Base-by-base conservation (phyloP, 495 filamentous ascomycete genomes). In the Amniculicola lignicola region DNA sequence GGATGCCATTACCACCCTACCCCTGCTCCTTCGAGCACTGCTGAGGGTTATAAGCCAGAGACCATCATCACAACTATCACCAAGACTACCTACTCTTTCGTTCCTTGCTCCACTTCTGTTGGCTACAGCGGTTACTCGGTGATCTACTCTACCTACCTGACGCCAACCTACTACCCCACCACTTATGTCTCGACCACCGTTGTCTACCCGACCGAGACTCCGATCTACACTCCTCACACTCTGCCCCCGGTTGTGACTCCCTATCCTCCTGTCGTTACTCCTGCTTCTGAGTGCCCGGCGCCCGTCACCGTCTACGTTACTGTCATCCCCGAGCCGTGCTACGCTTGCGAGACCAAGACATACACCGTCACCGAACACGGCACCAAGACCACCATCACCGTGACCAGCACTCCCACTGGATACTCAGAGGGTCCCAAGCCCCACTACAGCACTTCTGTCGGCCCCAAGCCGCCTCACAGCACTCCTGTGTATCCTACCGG, bases 81-180 rank as follows among this genome's bases (percentile, higher is more conserved):
- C 10, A 63, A 48, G 0, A 65, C 54, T 6, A 57, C 62, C 49
- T 69, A 63, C 24, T 60, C 45, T 9, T 71, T 61, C 38, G 66
- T 70, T 16, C 70, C 70, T 15, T 67, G 63, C 57, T 72, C 70
- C 4, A 70, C 57, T 10, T 29, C 65, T 16, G 58, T 72, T 22
- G 69, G 66, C 48, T 57, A 62, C 16, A 40, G 47, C 21, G 67
- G 65, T 40, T 15, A 53, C 28, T 57, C 56, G 23, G 64, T 59
- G 7, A 63, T 62, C 45, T 72, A 69, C 51, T 66, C 65, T 7
- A 70, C 63, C 19, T 72, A 59, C 35, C 54, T 72, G 27, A 71
- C 67, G 3, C 37, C 64, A 4, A 60, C 67, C 15, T 57, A 50
- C 36, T 53, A 57, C 36, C 57, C 58, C 4, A 69, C 66, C 15